A percentile compares a stretch with the other conserved stretches of the same genome.
Evolutionary conservation across 1,284 basidiomycete genomes (phyloP).

Genomic region (Malassezia globosa): DNA sequence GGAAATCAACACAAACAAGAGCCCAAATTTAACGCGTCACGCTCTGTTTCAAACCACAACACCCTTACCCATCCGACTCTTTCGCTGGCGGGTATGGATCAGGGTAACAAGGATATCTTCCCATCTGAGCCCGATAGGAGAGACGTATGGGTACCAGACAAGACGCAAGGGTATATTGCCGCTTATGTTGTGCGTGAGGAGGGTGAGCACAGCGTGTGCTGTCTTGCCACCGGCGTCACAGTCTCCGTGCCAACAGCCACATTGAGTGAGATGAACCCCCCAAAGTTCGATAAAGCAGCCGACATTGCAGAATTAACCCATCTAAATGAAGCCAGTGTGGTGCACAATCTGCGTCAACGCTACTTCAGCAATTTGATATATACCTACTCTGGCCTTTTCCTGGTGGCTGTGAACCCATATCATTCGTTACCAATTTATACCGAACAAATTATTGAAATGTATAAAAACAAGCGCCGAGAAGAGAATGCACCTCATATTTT

Average conservation of each 20-base stretch:
- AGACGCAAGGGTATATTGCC: constrained; percentile 74
- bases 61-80: too few species aligned
- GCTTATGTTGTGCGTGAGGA: constrained; percentile 80
- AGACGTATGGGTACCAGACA: constrained; percentile 90
- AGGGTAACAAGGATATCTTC: background rate
- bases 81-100: constrained; percentile 1
- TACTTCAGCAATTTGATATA: constrained; percentile 90
- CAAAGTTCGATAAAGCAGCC: constrained; percentile 92
- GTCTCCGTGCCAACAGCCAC: constrained; percentile 43
- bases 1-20: constrained; percentile 11
- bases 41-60: too few species aligned
- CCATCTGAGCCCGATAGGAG: constrained; percentile 61
- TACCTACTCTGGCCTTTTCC: constrained; percentile 88
- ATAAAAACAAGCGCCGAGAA: constrained; percentile 77
- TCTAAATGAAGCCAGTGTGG: constrained; percentile 94
- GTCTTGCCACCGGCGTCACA: constrained; percentile 62
- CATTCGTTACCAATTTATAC: constrained; percentile 85
- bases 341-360: constrained; percentile 83
- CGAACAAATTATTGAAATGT: constrained; percentile 79
- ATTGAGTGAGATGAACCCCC: constrained; percentile 60
- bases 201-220: constrained; percentile 51
- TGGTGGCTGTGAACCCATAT: constrained; percentile 97
- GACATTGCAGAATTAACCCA: constrained; percentile 98
- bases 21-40: background rate
- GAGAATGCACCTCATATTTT: constrained; percentile 97